These are phyloP conservation scores for Populus hybrid DNA, from an alignment of 441 rosid genomes.

Conservation along the genomic window DNA sequence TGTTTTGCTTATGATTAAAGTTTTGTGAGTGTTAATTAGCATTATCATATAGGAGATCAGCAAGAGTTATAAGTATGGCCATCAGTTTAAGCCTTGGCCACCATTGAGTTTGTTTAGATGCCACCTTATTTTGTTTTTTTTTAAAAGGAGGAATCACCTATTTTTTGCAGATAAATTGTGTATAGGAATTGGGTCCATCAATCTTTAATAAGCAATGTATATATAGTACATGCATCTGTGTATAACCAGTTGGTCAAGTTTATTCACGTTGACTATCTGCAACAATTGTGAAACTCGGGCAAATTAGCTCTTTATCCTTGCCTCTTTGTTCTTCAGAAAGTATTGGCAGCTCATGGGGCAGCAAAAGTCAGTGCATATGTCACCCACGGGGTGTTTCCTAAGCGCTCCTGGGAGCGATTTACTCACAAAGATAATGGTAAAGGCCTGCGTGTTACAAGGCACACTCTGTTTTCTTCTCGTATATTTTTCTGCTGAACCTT, in stretches of 20 bases:
- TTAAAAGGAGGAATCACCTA: no score
- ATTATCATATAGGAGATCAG: neutral
- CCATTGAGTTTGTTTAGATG: neutral
- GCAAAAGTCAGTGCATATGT: slow-evolving; percentile 93
- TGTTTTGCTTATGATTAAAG: neutral
- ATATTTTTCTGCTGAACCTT: neutral
- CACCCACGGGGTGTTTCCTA: slow-evolving; percentile 95
- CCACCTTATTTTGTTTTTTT: neutral
- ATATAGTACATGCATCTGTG: no score
- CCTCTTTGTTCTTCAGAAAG: slow-evolving; percentile 57
- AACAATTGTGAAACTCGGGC: no score
- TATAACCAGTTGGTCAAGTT: neutral
- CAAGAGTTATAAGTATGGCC: neutral
- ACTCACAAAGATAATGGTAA: slow-evolving; percentile 56
- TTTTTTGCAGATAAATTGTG: neutral
- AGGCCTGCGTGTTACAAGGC: neutral
- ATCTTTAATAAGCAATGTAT: neutral
- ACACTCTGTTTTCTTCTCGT: neutral
- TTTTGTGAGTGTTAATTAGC: neutral
- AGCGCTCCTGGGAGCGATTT: slow-evolving; percentile 88
- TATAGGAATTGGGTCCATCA: neutral
- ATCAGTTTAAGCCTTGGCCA: neutral
- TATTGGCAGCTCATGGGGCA: slow-evolving; percentile 81
- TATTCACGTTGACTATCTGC: neutral
- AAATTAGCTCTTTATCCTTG: neutral